Base-by-base conservation (phyloP, 176 grass and related monocot species). In the Carex scoparia region DNA sequence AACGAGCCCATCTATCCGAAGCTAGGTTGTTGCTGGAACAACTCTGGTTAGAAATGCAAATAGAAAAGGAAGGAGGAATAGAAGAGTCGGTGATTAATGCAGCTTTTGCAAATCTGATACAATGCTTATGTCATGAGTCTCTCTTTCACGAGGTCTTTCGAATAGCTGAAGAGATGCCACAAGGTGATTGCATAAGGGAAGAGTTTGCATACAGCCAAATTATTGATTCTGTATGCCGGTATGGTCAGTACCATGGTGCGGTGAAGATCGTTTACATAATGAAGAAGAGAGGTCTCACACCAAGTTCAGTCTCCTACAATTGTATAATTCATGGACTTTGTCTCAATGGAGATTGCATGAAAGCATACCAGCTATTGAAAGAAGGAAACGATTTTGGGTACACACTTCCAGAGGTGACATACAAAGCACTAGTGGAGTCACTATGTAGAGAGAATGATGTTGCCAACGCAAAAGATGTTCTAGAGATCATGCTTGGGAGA, bases 281-380 rank as follows among this genome's bases (percentile, higher is more conserved):
- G 95, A 88, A 85, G 75, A 94, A 98, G 85, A 90, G 83, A 64
- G 92, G 91, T 18, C 5, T 94, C 19, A 6, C 4, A 49, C 89
- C 93, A 16, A 94, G 95, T 63, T 53, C 84, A 2, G 86, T 93
- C 42, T 93, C 95, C 4, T 98, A 94, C 64, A 98, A 98, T 84
- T 92, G 89, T 84, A 98, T 98, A 76, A 86, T 98, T 57, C 95
- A 98, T 28, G 95, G 93, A 40, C 60, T 98, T 33, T 90, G 92
- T 88, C 85, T 82, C 18, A 94, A 80, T 85, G 67, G 85, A 7
- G 89, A 88, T 16, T 89, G 88, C 82, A 81, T 91, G 62, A 91
- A 79, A 42, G 95, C 95, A 1, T 86, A 91, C 86, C 92, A 98
- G 44, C 85, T 98, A 74, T 86, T 93, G 72, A 89, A 88, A 88